A percentile compares a stretch with the other conserved stretches of the same genome.
These are phyloP conservation scores for Aspergillus candidus DNA, from an alignment of 2,329 filamentous ascomycete species.

Conservation along the genomic window DNA sequence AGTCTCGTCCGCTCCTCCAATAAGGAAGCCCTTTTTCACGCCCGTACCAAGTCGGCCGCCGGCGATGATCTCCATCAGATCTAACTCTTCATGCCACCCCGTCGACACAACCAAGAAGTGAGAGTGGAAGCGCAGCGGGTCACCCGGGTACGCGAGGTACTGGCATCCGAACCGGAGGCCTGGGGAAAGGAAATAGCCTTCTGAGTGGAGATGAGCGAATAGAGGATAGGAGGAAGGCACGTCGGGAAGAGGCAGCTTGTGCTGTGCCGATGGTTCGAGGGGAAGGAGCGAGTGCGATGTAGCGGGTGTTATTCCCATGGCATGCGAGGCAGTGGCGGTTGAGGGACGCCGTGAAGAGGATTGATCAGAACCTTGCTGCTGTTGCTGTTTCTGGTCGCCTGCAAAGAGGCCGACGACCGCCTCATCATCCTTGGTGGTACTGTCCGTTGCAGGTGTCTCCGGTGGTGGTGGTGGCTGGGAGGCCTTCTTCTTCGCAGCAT, in stretches of 20 bases:
- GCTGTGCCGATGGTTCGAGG: slow-evolving; percentile 20
- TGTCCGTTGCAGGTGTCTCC: slow-evolving; percentile 1
- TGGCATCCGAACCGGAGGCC: slow-evolving; percentile 91
- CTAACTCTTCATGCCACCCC: slow-evolving; percentile 81
- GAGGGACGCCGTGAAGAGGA: slow-evolving; percentile 12
- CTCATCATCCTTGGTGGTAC: slow-evolving; percentile 7
- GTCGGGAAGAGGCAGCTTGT: slow-evolving; percentile 26
- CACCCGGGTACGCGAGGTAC: slow-evolving; percentile 91
- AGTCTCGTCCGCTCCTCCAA: slow-evolving; percentile 60
- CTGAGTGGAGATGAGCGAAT: slow-evolving; percentile 70
- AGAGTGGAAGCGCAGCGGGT: slow-evolving; percentile 89
- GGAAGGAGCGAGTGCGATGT: slow-evolving; percentile 45
- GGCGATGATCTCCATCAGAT: slow-evolving; percentile 75
- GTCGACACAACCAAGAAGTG: slow-evolving; percentile 84
- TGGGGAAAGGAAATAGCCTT: slow-evolving; percentile 81
- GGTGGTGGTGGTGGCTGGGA: slow-evolving; percentile 10
- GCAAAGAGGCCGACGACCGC: slow-evolving; percentile 22
- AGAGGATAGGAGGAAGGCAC: slow-evolving; percentile 60
- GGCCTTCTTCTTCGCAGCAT: slow-evolving; percentile 18
- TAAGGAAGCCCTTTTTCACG: slow-evolving; percentile 90
- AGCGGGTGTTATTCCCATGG: slow-evolving; percentile 44
- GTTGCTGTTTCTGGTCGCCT: slow-evolving; percentile 4
- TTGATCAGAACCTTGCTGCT: slow-evolving; percentile 4
- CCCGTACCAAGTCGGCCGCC: slow-evolving; percentile 85
- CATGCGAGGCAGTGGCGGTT: slow-evolving; percentile 12